phyloP scores from a whole-genome alignment of 2,329 filamentous ascomycete genomes.

The Cladophialophora exuberans region DNA sequence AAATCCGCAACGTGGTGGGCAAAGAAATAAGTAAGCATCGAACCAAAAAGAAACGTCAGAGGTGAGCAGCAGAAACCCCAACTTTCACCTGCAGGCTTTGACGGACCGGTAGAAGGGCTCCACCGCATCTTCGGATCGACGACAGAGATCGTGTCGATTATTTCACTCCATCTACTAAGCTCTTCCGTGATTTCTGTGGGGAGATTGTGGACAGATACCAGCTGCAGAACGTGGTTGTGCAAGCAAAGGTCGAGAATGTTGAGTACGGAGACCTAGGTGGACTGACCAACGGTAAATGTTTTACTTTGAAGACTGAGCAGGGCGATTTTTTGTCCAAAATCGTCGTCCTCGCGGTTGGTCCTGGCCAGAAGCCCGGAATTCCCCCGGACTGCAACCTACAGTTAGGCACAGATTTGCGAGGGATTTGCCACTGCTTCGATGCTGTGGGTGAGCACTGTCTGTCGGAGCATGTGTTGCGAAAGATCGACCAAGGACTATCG shows the following conservation, averaged over 20 bases:
- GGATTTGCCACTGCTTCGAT: slow-evolving; percentile 65
- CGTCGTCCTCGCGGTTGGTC: slow-evolving; percentile 72
- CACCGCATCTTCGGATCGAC: slow-evolving; percentile 58
- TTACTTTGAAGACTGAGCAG: slow-evolving; percentile 63
- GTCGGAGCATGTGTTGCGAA: slow-evolving; percentile 53
- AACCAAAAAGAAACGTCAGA: slow-evolving; percentile 14
- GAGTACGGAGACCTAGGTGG: slow-evolving; percentile 57
- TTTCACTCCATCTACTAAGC: slow-evolving; percentile 63
- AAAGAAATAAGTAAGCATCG: slow-evolving; percentile 80
- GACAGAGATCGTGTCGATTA: slow-evolving; percentile 71
- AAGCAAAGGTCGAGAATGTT: slow-evolving; percentile 65
- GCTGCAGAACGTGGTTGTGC: slow-evolving; percentile 60
- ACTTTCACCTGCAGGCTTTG: not conserved
- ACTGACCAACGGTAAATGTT: slow-evolving; percentile 55
- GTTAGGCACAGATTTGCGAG: slow-evolving; percentile 35
- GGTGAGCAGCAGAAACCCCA: slow-evolving; percentile 16
- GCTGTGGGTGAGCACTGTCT: slow-evolving; percentile 59
- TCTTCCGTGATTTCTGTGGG: slow-evolving; percentile 66
- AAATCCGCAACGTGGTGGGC: slow-evolving; percentile 75
- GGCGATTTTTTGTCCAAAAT: slow-evolving; percentile 58
- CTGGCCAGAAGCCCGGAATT: slow-evolving; percentile 56
- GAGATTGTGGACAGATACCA: slow-evolving; percentile 62
- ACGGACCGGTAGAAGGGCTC: slow-evolving; percentile 42
- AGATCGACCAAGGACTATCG: slow-evolving; percentile 51
- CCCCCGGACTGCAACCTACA: slow-evolving; percentile 21